Conservation (phyloP, 2,329 filamentous ascomycete species). For the Plenodomus biglobosus region DNA sequence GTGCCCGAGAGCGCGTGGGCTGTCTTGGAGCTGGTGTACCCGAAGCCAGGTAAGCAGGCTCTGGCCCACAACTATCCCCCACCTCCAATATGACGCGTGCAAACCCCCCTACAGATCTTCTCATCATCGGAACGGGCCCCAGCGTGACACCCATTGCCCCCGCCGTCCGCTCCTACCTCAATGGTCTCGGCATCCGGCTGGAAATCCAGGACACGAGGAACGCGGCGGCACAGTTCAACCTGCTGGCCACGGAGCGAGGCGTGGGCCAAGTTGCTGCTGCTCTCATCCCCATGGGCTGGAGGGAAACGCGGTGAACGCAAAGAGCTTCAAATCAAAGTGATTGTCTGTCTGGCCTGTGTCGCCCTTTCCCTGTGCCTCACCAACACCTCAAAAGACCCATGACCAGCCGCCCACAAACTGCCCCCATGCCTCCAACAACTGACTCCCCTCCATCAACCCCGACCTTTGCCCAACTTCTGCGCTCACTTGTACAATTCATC, state of each 20-base stretch:
- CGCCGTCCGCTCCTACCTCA: constrained; percentile 70
- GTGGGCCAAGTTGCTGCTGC: constrained; percentile 83
- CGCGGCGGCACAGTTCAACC: constrained; percentile 90
- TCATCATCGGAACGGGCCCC: constrained; percentile 85
- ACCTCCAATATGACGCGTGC: background rate
- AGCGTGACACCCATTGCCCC: constrained; percentile 75
- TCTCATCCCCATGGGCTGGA: constrained; percentile 83
- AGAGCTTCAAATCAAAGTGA: background rate
- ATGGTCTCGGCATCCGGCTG: constrained; percentile 76
- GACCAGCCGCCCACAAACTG: too few relatives aligned
- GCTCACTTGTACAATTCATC: background rate
- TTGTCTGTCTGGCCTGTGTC: background rate
- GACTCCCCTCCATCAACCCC: background rate
- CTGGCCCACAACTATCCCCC: background rate
- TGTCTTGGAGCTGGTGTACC: constrained; percentile 76
- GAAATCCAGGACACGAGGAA: constrained; percentile 92
- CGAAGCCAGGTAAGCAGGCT: constrained; percentile 72
- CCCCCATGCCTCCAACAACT: too few relatives aligned
- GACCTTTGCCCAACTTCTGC: background rate
- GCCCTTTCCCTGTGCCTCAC: background rate
- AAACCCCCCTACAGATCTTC: constrained; percentile 62
- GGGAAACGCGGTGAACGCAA: constrained; percentile 48
- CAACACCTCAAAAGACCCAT: background rate
- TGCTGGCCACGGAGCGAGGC: constrained; percentile 91
- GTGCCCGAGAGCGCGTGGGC: constrained; percentile 71